phyloP scores from a whole-genome alignment of 345 rosid species.

The Passiflora organensis region DNA sequence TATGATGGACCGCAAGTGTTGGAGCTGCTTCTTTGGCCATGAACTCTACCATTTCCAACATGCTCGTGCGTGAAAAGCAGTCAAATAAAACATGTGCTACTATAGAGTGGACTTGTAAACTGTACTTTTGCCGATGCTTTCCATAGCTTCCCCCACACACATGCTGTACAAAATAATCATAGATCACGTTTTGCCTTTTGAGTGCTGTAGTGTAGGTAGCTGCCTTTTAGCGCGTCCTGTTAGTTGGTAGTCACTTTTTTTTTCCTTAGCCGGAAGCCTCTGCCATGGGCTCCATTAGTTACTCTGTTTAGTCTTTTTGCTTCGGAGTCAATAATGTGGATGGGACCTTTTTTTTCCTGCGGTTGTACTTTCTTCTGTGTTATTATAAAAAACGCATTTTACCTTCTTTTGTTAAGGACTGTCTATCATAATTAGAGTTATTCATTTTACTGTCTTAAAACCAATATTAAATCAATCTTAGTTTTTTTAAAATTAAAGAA shows the following conservation, averaged over 20 bases:
- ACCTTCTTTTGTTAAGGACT: too few relatives aligned
- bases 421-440: too few relatives aligned
- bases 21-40: conserved; percentile 48
- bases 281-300: background rate
- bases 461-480: too few relatives aligned
- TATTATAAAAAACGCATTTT: too few relatives aligned
- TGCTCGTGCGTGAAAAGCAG: conserved; percentile 35
- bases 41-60: conserved; percentile 39
- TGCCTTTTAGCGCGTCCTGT: background rate
- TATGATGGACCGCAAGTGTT: conserved; percentile 45
- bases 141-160: background rate
- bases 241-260: background rate
- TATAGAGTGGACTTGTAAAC: background rate
- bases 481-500: too few relatives aligned
- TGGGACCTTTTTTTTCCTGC: background rate
- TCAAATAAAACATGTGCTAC: conserved; percentile 4
- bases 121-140: background rate
- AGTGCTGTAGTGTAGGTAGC: background rate
- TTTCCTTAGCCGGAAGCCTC: background rate
- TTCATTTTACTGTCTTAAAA: too few relatives aligned
- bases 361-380: too few relatives aligned
- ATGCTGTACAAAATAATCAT: background rate
- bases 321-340: background rate
- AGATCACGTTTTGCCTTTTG: background rate
- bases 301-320: background rate